phyloP scores from a whole-genome alignment of 2,329 filamentous ascomycete species.

The Ophiostoma sp. region DNA sequence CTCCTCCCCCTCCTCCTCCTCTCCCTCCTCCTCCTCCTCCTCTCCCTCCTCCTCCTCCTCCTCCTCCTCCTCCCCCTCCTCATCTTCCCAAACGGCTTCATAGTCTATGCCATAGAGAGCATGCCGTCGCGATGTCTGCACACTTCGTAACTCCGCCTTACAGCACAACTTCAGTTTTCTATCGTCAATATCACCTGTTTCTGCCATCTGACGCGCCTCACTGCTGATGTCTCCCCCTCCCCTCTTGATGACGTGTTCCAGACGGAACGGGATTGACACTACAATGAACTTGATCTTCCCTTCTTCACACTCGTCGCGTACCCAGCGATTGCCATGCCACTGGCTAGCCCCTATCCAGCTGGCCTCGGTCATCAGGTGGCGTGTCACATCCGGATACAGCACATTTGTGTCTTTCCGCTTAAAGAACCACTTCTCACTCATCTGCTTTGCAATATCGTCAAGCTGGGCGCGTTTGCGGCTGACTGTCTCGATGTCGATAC shows the following conservation, averaged over 20 bases:
- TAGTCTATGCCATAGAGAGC: no score
- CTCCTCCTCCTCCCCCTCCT: no score
- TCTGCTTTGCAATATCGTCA: slow-evolving; percentile 39
- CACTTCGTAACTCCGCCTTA: no score
- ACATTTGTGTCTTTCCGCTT: slow-evolving; percentile 32
- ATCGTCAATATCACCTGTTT: neutral
- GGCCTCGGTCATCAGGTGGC: slow-evolving; percentile 30
- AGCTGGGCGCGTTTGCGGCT: slow-evolving; percentile 42
- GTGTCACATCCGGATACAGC: slow-evolving; percentile 31
- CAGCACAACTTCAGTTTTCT: neutral
- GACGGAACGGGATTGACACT: neutral
- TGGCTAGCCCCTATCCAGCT: slow-evolving; percentile 44
- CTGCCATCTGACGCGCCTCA: neutral
- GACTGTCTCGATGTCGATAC: slow-evolving; percentile 45
- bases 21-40: no score
- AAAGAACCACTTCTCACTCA: slow-evolving; percentile 35
- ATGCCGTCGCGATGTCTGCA: no score
- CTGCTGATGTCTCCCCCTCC: neutral
- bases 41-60: no score
- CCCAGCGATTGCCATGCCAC: slow-evolving; percentile 37
- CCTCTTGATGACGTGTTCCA: neutral
- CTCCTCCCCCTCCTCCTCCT: no score
- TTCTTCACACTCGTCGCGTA: slow-evolving; percentile 39
- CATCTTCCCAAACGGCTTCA: no score
- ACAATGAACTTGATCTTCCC: slow-evolving; percentile 34